Percentiles rank a stretch among this genome's conserved stretches.
Evolutionary conservation across 345 rosid species (phyloP).

Genomic region (Pelargonium nanum): DNA sequence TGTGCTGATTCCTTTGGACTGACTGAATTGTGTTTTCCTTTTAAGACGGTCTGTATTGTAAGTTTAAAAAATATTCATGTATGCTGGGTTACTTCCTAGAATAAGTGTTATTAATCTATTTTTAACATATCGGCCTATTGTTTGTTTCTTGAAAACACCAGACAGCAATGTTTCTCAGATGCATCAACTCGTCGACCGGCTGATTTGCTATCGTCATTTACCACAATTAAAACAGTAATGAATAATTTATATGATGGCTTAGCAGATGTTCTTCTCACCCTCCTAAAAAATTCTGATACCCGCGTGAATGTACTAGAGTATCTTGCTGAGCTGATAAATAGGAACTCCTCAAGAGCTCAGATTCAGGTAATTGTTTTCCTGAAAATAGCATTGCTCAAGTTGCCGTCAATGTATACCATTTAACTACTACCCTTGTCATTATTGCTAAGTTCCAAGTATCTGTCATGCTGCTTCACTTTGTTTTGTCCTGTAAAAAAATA

Average conservation of each 20-base stretch:
- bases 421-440: not conserved
- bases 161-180: constrained; percentile 94
- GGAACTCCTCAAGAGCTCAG: constrained; percentile 76
- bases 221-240: constrained; percentile 74
- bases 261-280: constrained; percentile 53
- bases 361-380: constrained; percentile 47
- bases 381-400: not conserved
- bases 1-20: no score
- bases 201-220: constrained; percentile 79
- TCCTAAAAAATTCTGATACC: constrained; percentile 59
- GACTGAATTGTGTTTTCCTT: no score
- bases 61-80: not conserved
- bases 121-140: not conserved
- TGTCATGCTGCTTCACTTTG: not conserved
- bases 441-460: constrained; percentile 66
- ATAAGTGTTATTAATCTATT: not conserved
- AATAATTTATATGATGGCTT: constrained; percentile 61
- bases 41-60: no score
- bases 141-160: constrained; percentile 29
- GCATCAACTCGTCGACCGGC: constrained; percentile 67
- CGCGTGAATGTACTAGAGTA: constrained; percentile 83
- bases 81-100: not conserved
- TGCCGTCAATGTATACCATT: not conserved
- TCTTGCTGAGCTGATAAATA: constrained; percentile 94
- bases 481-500: not conserved